A percentile compares a stretch with the other conserved stretches of the same genome.
These are phyloP conservation scores for Podospora comata DNA, from an alignment of 495 filamentous ascomycete genomes.

Conservation along the genomic window DNA sequence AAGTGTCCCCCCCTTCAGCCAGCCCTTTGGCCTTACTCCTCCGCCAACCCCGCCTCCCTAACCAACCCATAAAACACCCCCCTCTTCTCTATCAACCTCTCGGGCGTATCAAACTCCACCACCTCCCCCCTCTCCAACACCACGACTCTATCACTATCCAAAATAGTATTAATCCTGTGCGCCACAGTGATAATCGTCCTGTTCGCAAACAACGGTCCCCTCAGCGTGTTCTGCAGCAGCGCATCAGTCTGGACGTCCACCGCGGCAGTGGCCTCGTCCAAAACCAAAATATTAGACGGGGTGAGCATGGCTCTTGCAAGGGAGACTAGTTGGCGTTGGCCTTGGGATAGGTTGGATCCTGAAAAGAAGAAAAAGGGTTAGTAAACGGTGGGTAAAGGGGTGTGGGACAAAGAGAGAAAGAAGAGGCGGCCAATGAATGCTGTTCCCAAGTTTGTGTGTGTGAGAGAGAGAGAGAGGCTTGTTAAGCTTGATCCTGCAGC, in stretches of 20 bases:
- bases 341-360: constrained; percentile 78
- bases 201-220: constrained; percentile 68
- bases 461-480: background rate
- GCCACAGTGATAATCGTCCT: constrained; percentile 98
- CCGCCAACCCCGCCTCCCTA: constrained; percentile 46
- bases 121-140: constrained; percentile 67
- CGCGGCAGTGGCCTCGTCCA: constrained; percentile 96
- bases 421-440: background rate
- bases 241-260: constrained; percentile 95
- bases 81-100: constrained; percentile 41
- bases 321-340: constrained; percentile 88
- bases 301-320: constrained; percentile 90
- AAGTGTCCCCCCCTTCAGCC: background rate
- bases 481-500: background rate
- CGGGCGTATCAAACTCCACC: constrained; percentile 47
- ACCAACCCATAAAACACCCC: constrained; percentile 48
- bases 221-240: constrained; percentile 66
- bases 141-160: constrained; percentile 87
- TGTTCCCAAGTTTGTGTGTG: background rate
- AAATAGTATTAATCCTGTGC: constrained; percentile 94
- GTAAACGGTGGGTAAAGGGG: constrained; percentile 1
- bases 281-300: constrained; percentile 92
- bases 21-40: constrained; percentile 14
- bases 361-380: constrained; percentile 10
- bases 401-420: background rate